These are phyloP conservation scores for Tolypocladium amazonense DNA, from an alignment of 2,329 filamentous ascomycete species.

Conservation along the genomic window DNA sequence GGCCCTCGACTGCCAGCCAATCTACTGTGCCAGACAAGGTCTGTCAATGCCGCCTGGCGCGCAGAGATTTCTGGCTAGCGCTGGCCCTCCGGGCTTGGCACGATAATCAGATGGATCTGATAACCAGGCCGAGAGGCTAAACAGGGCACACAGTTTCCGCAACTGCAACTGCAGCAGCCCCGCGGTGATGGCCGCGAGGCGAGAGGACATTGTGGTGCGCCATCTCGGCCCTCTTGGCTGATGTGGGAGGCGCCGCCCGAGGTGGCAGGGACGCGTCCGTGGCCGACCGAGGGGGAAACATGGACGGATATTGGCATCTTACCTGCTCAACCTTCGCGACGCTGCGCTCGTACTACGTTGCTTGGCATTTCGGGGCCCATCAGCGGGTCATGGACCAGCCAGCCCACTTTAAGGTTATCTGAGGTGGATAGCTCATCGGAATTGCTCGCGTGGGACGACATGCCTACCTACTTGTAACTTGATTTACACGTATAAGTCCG, in stretches of 20 bases:
- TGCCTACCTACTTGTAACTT: no score
- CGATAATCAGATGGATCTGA: conserved; percentile 3
- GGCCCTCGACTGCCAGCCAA: no score
- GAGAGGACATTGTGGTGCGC: not conserved
- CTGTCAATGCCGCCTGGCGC: not conserved
- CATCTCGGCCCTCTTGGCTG: not conserved
- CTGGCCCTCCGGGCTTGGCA: not conserved
- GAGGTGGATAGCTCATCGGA: not conserved
- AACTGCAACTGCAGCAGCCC: not conserved
- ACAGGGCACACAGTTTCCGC: not conserved
- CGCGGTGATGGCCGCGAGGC: no score
- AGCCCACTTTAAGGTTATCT: not conserved
- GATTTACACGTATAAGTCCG: no score
- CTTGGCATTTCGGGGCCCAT: no score
- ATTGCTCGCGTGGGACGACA: no score
- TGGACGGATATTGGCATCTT: no score
- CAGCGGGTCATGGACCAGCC: not conserved
- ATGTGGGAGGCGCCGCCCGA: no score
- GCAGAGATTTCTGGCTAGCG: not conserved
- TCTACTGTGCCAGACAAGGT: no score
- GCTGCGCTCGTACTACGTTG: no score
- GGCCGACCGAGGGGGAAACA: not conserved
- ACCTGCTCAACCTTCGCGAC: no score
- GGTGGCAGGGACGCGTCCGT: no score
- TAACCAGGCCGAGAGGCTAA: not conserved